A percentile compares a stretch with the other conserved stretches of the same genome.
These are phyloP conservation scores for Teratosphaeria pseudoeucalypti DNA, from an alignment of 2,329 filamentous ascomycete species.

Conservation along the genomic window DNA sequence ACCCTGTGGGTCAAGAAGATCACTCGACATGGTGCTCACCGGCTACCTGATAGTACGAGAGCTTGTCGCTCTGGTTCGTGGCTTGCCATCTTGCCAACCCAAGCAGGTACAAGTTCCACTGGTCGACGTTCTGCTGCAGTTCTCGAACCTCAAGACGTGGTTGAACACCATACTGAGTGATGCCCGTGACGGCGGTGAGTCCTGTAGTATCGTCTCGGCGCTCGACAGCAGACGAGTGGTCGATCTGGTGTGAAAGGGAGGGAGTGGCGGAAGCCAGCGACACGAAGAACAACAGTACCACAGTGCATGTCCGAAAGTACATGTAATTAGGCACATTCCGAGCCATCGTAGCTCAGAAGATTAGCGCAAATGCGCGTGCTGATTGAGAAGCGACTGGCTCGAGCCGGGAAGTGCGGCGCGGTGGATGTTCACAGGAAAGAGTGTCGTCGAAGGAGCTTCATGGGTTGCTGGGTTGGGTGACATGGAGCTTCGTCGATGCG, in stretches of 20 bases:
- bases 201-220: constrained; percentile 9
- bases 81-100: constrained; percentile 63
- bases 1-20: not conserved
- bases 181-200: constrained; percentile 20
- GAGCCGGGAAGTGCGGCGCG: not conserved
- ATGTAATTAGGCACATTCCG: not conserved
- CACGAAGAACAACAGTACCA: not conserved
- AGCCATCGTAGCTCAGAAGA: not conserved
- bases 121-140: constrained; percentile 51
- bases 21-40: constrained; percentile 37
- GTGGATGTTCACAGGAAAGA: not conserved
- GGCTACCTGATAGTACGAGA: constrained; percentile 70
- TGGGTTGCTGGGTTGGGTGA: not conserved
- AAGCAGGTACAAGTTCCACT: constrained; percentile 68
- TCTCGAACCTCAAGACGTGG: constrained; percentile 57
- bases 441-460: not conserved
- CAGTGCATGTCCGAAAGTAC: not conserved
- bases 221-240: not conserved
- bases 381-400: not conserved
- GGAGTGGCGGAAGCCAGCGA: not conserved
- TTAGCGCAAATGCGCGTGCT: not conserved
- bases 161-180: constrained; percentile 21
- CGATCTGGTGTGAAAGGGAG: not conserved
- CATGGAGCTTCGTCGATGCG: not conserved
- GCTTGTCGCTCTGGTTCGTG: constrained; percentile 50